Base-by-base conservation (phyloP, 1,284 basidiomycete genomes). In the Coriolopsis trogii region DNA sequence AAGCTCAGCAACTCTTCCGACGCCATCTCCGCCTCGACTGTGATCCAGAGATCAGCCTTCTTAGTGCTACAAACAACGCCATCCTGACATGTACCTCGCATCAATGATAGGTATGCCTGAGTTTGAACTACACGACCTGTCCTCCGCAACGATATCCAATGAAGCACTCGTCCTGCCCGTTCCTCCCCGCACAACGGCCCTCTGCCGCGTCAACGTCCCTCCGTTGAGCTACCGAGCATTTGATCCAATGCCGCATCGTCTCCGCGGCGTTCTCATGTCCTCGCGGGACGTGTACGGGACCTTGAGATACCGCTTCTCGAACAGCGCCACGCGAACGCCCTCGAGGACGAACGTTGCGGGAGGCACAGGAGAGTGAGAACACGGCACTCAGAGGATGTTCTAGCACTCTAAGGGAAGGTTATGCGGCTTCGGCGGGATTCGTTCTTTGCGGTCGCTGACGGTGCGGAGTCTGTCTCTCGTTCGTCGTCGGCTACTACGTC, bases 361-460 rank as follows among this genome's bases (percentile, higher is more conserved):
- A 49, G 6, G 52, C 56, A 10, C 55, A 56, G 9, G 33, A 50
- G 21, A 37, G 55, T 6, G 48, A 51, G 4, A 61, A 58, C 42
- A 45, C 26, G 0, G 48, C 30, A 7, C 50, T 61, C 10, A 30
- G 33, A 44, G 12, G 51, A 61, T 18, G 40, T 60, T 20, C 39
- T 51, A 4, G 38, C 47, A 5, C 50, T 63, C 16, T 66, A 64
- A 36, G 25, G 60, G 1, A 64, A 72, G 41, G 61, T 73, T 40
- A 49, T 68, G 25, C 50, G 62, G 18, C 53, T 64, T 0, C 69
- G 70, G 31, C 61, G 57, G 6, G 62, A 63, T 16, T 67, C 70
- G 24, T 71, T 69, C 43, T n/a, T n/a, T n/a, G n/a, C n/a, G n/a
- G 49, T 57, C 29, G 46, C 51, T 6, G n/a, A 16, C 18, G 39